Base-by-base conservation (phyloP, 108 stramenopile genomes). In the Nitzschia palea region DNA sequence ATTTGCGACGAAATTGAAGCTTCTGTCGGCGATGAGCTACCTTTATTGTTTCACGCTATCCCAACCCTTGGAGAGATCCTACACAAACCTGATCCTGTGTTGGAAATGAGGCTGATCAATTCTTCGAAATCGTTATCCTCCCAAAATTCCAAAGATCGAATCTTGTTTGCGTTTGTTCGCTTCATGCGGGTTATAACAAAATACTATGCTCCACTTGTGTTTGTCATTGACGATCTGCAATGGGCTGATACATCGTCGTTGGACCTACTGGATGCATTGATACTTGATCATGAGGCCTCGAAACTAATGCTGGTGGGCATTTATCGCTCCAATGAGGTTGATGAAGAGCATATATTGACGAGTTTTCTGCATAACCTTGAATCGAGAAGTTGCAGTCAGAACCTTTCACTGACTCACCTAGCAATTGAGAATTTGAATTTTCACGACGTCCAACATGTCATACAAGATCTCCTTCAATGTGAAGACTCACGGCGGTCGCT, bases 241-340 rank as follows among this genome's bases (percentile, higher is more conserved):
- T 68, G 54, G 54, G 67, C 67, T 25, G 67, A 68, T 47, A 31
- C 5, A 4, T 5, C 30, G 5, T 59, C 56, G 23, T 29, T 68
- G 37, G 55, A 66, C 8, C 22, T 66, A 4, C 4, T 73, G 4
- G 44, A 65, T n/a, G 12, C 34, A 12, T 35, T 73, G 10, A 4
- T 73, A 20, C 29, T 51, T 10, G 72, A 73, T 59, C 63, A 15
- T 3, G 18, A 62, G 9, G 37, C 37, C 35, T 4, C 54, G 29
- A 55, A 55, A 29, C 26, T 73, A 6, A 42, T 73, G 52, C 20
- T 73, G 20, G 55, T 73, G 4, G 72, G 63, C 3, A 27, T 30
- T 17, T 73, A 73, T 37, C 60, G 69, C 2, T 50, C 45, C 44
- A 70, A 70, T 47, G 60, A 70, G 31, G 69, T 62, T 10, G 17